Base-by-base conservation (phyloP, 2,329 filamentous ascomycete genomes). In the Hypoxylon sp. region DNA sequence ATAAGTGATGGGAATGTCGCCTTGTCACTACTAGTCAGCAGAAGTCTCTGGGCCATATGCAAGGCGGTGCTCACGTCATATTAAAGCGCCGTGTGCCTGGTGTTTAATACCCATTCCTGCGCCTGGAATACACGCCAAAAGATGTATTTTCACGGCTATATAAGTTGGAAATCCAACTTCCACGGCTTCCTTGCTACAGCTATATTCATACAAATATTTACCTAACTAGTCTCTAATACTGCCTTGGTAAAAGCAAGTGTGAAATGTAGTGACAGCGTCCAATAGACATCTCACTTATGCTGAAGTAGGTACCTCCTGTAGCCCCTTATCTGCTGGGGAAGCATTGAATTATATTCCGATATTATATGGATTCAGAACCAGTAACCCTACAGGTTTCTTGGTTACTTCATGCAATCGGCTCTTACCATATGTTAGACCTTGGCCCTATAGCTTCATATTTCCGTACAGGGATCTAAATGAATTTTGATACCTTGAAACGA, bases 391-490 rank as follows among this genome's bases (percentile, higher is more conserved):
- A 32, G 9, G 7, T 4, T 32, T 13, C 32, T 10, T 41, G 28
- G 11, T 21, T 49, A 17, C 32, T 28, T 28, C 10, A 21, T 21
- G 19, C 38, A 10, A 49, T 23, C 17, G 32, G 13, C 30, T 46
- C 17, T 19, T 62, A 48, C 2, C 19, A 38, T 38, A 61, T 21
- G 21, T 48, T 25, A 13, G 9, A 41, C 30, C 9, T n/a, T 28
- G 36, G 23, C 25, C 28, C 19, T 19, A 10, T 32, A 36, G n/a
- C 59, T 34, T 28, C 49, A 52, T 60, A 45, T 64, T 36, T 52
- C 60, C 56, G 14, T 38, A 52, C 51, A 55, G 36, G 7, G 32
- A 43, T 61, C 30, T 49, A n/a, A 45, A 45, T 32, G 25, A 58
- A 58, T 14, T 19, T 25, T 53, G 46, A 46, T 46, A 56, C 43